Evolutionary conservation across 2,329 filamentous ascomycete species (phyloP).

Genomic region (Paecilomyces sp.): DNA sequence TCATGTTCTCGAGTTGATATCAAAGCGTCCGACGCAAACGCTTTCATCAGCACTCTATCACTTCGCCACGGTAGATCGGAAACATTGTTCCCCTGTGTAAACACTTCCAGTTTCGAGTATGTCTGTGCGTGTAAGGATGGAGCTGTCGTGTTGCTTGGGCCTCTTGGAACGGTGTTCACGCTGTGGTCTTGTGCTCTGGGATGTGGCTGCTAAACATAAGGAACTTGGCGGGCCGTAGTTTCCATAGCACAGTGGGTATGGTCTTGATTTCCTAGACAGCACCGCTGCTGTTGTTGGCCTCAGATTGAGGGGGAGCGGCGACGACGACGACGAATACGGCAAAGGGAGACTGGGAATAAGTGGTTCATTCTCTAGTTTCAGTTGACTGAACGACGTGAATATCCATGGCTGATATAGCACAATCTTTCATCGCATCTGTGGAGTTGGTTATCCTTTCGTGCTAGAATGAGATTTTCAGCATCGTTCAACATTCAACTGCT

Average conservation of each 20-base stretch:
- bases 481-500: not conserved
- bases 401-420: no score
- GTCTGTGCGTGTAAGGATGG: no score
- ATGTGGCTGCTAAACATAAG: conserved; percentile 2
- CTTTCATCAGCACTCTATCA: not conserved
- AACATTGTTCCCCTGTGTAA: conserved; percentile 1
- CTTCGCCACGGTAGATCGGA: conserved; percentile 7
- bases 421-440: not conserved
- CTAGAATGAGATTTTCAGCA: not conserved
- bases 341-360: conserved; percentile 2
- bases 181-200: no score
- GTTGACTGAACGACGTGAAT: not conserved
- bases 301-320: conserved; percentile 2
- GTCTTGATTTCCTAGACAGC: conserved; percentile 6
- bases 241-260: conserved; percentile 9
- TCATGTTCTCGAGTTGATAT: not conserved
- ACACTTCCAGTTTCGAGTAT: no score
- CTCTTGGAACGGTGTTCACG: no score
- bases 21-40: not conserved
- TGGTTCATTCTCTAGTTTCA: not conserved
- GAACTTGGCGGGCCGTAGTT: conserved; percentile 12
- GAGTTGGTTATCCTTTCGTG: not conserved
- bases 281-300: conserved; percentile 9
- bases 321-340: conserved; percentile 9
- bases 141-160: no score